A percentile compares a stretch with the other conserved stretches of the same genome.
Evolutionary conservation across 768 basidiomycete genomes (phyloP).

Genomic region (Pisolithus orientalis): DNA sequence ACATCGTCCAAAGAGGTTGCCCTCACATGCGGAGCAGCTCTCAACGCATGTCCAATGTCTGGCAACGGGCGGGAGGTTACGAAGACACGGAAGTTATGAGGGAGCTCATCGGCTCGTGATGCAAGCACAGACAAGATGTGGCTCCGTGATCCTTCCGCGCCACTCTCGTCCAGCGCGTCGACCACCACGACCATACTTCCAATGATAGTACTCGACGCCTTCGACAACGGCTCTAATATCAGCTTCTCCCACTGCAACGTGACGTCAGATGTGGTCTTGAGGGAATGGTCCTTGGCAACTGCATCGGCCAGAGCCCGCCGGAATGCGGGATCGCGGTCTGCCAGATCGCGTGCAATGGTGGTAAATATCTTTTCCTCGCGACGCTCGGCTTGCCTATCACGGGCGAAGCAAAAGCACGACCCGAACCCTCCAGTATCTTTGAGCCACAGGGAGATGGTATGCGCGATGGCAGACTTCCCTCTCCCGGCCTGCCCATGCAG

Average conservation of each 20-base stretch:
- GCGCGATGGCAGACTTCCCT: background rate
- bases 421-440: background rate
- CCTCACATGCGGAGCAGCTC: background rate
- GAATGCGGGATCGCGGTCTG: background rate
- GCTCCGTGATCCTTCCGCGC: conserved; percentile 1
- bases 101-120: conserved; percentile 35
- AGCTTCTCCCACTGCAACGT: conserved; percentile 13
- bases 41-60: conserved; percentile 15
- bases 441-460: background rate
- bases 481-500: background rate
- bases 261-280: background rate
- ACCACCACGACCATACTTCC: conserved; percentile 17
- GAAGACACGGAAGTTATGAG: conserved; percentile 33
- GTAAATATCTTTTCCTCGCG: background rate
- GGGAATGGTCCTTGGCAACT: background rate
- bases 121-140: conserved; percentile 23
- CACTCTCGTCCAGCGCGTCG: conserved; percentile 20
- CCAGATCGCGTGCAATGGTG: background rate
- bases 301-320: background rate
- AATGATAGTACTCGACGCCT: conserved; percentile 9
- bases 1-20: background rate
- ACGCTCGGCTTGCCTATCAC: background rate
- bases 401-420: background rate
- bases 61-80: conserved; percentile 27
- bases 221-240: conserved; percentile 10